Evolutionary conservation across 2,329 filamentous ascomycete species (phyloP), one percentile per base, ranked within the genome.

Genomic region (Aspergillus fructus): DNA sequence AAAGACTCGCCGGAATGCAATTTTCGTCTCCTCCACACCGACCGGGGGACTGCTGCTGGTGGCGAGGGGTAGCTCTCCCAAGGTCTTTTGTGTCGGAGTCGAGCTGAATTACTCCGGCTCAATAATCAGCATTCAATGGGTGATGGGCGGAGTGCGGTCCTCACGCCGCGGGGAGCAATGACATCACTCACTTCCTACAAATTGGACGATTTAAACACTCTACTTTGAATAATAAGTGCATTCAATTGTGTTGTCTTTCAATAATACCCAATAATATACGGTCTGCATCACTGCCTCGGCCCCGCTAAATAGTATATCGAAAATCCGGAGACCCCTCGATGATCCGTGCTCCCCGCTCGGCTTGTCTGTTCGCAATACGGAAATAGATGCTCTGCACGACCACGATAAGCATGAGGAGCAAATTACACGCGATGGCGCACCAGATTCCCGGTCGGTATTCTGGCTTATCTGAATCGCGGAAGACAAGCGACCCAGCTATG

Each of bases 401-500:
- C 3, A 72, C 67, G n/a, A 73, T 59, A 5, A 74, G 5, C 41
- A 75, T 56, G 12, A 74, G 67, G 24, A 73, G 49, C 15, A 74
- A 37, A 52, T 75, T 74, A 41, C 68, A 73, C 67, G 62, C 62
- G 54, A 74, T 71, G 12, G 67, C 65, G 23, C 69, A 66, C 61
- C 62, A 71, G 24, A 73, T 68, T 1, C 71, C 71, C 17, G 72
- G 73, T 34, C 68, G 62, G 56, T 75, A 75, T 3, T 47, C 52
- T 1, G 73, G 73, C 48, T 68, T 67, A 62, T 74, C 72, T 60
- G 73, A 65, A 7, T 57, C 51, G 11, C 86, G 81, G 76, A 93
- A 94, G 11, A 93, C 86, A 90, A 77, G 63, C 84, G 85, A n/a
- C 89, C 89, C 1, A 30, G 85, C 83, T 61, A 94, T 93, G 27